A percentile compares a stretch with the other conserved stretches of the same genome.
These are phyloP conservation scores for Larix sibirica DNA, from an alignment of 83 land plant genomes.

Conservation along the genomic window DNA sequence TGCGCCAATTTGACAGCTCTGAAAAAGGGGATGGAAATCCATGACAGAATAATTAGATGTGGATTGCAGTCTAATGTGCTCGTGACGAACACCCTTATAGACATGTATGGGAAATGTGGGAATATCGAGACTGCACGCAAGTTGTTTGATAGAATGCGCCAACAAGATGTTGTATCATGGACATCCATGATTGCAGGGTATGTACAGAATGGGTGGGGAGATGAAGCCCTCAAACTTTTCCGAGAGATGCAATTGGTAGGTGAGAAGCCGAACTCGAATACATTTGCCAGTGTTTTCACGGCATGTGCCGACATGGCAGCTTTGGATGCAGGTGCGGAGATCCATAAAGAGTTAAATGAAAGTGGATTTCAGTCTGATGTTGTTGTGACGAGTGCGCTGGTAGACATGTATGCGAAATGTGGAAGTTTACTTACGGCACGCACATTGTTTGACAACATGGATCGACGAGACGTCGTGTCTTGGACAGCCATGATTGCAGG, in stretches of 20 bases:
- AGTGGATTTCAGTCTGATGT: slow-evolving; percentile 30
- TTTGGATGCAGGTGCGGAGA: neutral
- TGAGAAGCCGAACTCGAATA: neutral
- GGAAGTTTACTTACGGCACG: slow-evolving; percentile 57
- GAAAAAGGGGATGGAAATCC: slow-evolving; percentile 49
- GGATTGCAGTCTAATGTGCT: slow-evolving; percentile 35
- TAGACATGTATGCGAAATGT: slow-evolving; percentile 62
- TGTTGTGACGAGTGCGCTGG: slow-evolving; percentile 33
- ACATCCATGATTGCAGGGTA: slow-evolving; percentile 54
- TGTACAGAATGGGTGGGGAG: slow-evolving; percentile 44
- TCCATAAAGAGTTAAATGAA: neutral
- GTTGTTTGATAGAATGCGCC: slow-evolving; percentile 51
- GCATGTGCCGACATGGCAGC: slow-evolving; percentile 1
- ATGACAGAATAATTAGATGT: slow-evolving; percentile 42
- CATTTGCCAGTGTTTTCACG: neutral
- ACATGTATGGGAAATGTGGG: slow-evolving; percentile 72
- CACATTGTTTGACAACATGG: slow-evolving; percentile 53
- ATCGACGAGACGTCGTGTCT: slow-evolving; percentile 55
- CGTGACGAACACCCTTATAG: slow-evolving; percentile 59
- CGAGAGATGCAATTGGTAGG: slow-evolving; percentile 34
- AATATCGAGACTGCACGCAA: slow-evolving; percentile 29
- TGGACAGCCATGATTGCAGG: slow-evolving; percentile 90
- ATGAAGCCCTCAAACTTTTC: slow-evolving; percentile 44
- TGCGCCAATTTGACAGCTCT: slow-evolving; percentile 36
- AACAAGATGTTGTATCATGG: slow-evolving; percentile 44